Conservation (phyloP, 805 yeast genomes). For the Hanseniaspora lachancei region DNA sequence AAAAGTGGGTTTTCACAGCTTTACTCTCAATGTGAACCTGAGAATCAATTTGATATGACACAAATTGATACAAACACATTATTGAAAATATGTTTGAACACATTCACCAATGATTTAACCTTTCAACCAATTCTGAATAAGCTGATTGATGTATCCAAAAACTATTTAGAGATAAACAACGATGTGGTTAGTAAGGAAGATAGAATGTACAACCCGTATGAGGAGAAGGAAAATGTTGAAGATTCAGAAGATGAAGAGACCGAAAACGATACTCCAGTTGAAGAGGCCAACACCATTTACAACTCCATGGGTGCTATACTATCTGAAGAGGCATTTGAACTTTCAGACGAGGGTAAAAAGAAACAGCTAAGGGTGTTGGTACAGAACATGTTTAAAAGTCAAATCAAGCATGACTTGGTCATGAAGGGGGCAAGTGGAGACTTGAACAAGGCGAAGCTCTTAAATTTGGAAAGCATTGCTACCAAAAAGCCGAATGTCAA, state of each 20-base stretch:
- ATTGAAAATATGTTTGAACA: constrained; percentile 50
- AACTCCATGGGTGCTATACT: constrained; percentile 9
- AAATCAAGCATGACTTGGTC: constrained; percentile 6
- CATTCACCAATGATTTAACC: constrained; percentile 25
- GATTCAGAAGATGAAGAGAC: constrained; percentile 24
- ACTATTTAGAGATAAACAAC: constrained; percentile 8
- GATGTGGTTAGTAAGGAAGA: constrained; percentile 10
- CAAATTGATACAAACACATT: constrained; percentile 53
- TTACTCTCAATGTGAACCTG: constrained; percentile 3
- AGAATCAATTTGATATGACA: constrained; percentile 39
- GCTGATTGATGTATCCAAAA: constrained; percentile 4
- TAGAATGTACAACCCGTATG: constrained; percentile 15
- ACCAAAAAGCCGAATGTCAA: constrained; percentile 1
- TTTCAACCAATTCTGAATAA: constrained; percentile 9
- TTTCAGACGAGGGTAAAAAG: constrained; percentile 34
- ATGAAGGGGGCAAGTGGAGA: not conserved
- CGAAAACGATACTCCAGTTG: constrained; percentile 25
- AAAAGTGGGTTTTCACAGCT: constrained; percentile 1
- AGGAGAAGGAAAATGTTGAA: constrained; percentile 17
- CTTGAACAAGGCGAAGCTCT: not conserved
- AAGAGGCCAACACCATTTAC: constrained; percentile 23
- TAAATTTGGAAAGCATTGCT: not conserved
- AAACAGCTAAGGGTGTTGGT: constrained; percentile 27
- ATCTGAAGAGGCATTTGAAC: constrained; percentile 12
- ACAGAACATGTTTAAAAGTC: not conserved